Percentiles rank a stretch among this genome's conserved stretches.
Evolutionary conservation across 2,329 filamentous ascomycete species (phyloP).

Genomic region (Neofusicoccum sp.): DNA sequence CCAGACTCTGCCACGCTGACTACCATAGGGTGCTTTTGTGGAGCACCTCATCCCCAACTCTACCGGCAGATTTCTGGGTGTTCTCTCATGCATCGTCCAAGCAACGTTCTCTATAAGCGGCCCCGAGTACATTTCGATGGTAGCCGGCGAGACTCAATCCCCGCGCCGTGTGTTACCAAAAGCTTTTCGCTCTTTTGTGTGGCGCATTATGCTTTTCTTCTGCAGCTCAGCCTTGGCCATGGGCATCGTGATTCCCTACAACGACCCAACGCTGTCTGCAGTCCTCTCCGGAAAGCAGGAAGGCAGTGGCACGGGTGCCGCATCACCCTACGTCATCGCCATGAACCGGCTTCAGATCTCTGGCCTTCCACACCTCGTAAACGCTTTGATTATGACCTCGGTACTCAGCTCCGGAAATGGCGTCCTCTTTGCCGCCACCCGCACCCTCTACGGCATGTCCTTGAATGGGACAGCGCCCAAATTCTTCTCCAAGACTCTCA

Average conservation of each 20-base stretch:
- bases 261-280: slow-evolving; percentile 51
- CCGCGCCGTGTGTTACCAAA: slow-evolving; percentile 51
- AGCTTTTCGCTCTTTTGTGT: slow-evolving; percentile 54
- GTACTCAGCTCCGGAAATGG: slow-evolving; percentile 58
- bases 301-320: slow-evolving; percentile 46
- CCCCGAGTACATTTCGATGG: slow-evolving; percentile 51
- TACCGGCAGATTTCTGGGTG: slow-evolving; percentile 34
- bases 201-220: slow-evolving; percentile 54
- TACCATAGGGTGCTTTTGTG: slow-evolving; percentile 30
- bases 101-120: slow-evolving; percentile 50
- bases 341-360: slow-evolving; percentile 56
- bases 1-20: neutral
- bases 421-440: slow-evolving; percentile 54
- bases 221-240: slow-evolving; percentile 51
- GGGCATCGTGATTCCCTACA: slow-evolving; percentile 57
- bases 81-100: slow-evolving; percentile 20
- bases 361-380: slow-evolving; percentile 58
- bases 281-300: slow-evolving; percentile 33
- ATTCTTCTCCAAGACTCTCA: slow-evolving; percentile 59
- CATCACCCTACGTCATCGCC: slow-evolving; percentile 63
- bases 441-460: slow-evolving; percentile 53
- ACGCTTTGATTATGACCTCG: slow-evolving; percentile 54
- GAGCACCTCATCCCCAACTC: slow-evolving; percentile 26
- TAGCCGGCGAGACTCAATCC: slow-evolving; percentile 46
- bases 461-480: slow-evolving; percentile 54